Percentiles rank a stretch among this genome's conserved stretches.
Conservation (phyloP, 1,284 basidiomycete species). For the Vanrija sp. region DNA sequence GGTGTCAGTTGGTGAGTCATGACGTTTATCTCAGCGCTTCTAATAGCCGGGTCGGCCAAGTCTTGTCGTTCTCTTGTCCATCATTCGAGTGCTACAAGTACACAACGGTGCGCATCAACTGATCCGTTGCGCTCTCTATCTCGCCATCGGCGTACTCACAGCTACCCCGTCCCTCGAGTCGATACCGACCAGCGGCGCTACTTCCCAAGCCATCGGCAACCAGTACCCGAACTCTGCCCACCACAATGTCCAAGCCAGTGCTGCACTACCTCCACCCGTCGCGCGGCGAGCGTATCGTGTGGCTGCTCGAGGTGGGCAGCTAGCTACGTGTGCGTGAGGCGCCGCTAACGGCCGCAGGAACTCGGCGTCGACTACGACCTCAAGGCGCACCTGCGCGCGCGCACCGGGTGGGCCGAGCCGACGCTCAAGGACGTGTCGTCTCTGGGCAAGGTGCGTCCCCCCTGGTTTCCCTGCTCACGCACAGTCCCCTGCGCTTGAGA, state of each 20-base stretch:
- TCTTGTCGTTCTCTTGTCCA: too few relatives aligned
- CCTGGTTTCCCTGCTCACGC: slow-evolving; percentile 1
- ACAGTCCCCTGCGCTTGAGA: slow-evolving; percentile 29
- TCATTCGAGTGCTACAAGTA: too few relatives aligned
- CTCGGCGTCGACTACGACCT: slow-evolving; percentile 35
- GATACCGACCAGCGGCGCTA: too few relatives aligned
- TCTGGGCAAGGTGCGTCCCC: slow-evolving; percentile 28
- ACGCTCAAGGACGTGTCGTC: slow-evolving; percentile 28
- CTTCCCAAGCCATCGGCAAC: too few relatives aligned
- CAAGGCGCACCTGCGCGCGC: slow-evolving; percentile 30
- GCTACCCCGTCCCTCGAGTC: too few relatives aligned
- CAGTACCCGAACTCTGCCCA: too few relatives aligned
- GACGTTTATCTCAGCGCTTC: too few relatives aligned
- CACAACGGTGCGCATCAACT: too few relatives aligned
- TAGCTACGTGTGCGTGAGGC: background rate
- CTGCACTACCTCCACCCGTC: slow-evolving; percentile 41
- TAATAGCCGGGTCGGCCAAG: too few relatives aligned
- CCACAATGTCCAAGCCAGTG: slow-evolving; percentile 16
- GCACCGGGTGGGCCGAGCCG: slow-evolving; percentile 20
- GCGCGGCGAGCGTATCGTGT: slow-evolving; percentile 31
- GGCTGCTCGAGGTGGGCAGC: slow-evolving; percentile 21
- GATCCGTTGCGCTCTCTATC: too few relatives aligned
- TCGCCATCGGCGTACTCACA: too few relatives aligned
- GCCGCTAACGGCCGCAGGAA: slow-evolving; percentile 13
- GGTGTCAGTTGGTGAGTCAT: too few relatives aligned